These are phyloP conservation scores for Craterostigma plantagineum DNA, from an alignment of 257 asterid species.

Conservation along the genomic window DNA sequence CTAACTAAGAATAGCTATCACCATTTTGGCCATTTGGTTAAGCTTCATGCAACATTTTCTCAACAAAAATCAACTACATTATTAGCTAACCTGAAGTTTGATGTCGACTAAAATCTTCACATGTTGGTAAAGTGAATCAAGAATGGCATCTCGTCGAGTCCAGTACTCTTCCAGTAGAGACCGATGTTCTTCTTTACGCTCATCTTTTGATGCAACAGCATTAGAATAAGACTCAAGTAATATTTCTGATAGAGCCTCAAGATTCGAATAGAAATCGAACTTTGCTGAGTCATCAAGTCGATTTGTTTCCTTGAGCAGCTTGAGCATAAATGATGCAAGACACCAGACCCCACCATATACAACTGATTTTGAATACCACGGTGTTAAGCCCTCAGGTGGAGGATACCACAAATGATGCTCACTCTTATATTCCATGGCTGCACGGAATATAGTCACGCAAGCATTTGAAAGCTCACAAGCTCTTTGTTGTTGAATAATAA, in stretches of 20 bases:
- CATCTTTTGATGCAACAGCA: constrained; percentile 67
- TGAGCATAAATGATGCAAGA: constrained; percentile 65
- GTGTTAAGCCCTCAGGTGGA: constrained; percentile 64
- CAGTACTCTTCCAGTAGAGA: constrained; percentile 54
- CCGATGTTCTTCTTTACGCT: constrained; percentile 62
- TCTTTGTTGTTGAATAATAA: constrained; percentile 41
- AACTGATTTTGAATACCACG: constrained; percentile 67
- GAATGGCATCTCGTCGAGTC: constrained; percentile 66
- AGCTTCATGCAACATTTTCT: too few relatives aligned
- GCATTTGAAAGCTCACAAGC: constrained; percentile 77
- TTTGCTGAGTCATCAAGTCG: constrained; percentile 36
- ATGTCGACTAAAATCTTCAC: constrained; percentile 33
- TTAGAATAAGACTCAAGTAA: constrained; percentile 70
- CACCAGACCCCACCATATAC: constrained; percentile 70
- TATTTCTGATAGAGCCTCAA: constrained; percentile 59
- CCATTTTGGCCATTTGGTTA: too few relatives aligned
- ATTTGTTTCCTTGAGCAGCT: constrained; percentile 37
- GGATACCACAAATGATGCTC: constrained; percentile 86
- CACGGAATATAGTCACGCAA: constrained; percentile 49
- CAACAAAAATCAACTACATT: too few relatives aligned
- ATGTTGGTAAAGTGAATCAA: constrained; percentile 62
- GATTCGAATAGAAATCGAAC: constrained; percentile 38
- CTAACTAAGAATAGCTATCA: not conserved
- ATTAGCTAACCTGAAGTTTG: constrained; percentile 36
- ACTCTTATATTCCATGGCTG: constrained; percentile 49